Evolutionary conservation across 2,329 filamentous ascomycete species (phyloP).

Genomic region (Bisporella sp.): DNA sequence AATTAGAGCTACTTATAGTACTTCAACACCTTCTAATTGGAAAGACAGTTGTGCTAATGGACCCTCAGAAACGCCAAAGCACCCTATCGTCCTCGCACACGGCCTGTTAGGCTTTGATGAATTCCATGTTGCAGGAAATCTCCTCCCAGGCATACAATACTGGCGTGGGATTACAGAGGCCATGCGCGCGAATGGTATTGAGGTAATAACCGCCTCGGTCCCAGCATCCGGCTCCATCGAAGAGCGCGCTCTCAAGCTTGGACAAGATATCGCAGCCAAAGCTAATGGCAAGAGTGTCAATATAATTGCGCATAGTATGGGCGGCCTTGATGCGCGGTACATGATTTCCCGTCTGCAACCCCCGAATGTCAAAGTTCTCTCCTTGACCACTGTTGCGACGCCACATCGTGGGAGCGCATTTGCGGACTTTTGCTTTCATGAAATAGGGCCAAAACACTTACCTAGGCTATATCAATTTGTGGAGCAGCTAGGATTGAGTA

Average conservation of each 20-base stretch:
- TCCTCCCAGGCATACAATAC: conserved; percentile 52
- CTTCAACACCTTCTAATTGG: neutral
- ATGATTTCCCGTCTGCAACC: conserved; percentile 53
- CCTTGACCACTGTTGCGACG: conserved; percentile 31
- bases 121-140: conserved; percentile 40
- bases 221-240: conserved; percentile 55
- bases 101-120: conserved; percentile 58
- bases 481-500: conserved; percentile 45
- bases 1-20: conserved; percentile 51
- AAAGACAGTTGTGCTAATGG: conserved; percentile 1
- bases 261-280: conserved; percentile 41
- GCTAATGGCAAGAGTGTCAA: conserved; percentile 56
- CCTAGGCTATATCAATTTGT: conserved; percentile 49
- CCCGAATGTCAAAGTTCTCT: conserved; percentile 35
- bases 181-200: conserved; percentile 42
- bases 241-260: conserved; percentile 51
- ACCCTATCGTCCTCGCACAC: conserved; percentile 59
- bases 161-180: conserved; percentile 59
- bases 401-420: conserved; percentile 37
- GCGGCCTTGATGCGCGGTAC: conserved; percentile 57
- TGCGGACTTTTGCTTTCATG: conserved; percentile 45
- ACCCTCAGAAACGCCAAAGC: conserved; percentile 41
- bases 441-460: conserved; percentile 39
- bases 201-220: conserved; percentile 54
- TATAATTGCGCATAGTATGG: conserved; percentile 67